Evolutionary conservation across 2,329 filamentous ascomycete species (phyloP).

Genomic region (Nigrospora osmanthi): DNA sequence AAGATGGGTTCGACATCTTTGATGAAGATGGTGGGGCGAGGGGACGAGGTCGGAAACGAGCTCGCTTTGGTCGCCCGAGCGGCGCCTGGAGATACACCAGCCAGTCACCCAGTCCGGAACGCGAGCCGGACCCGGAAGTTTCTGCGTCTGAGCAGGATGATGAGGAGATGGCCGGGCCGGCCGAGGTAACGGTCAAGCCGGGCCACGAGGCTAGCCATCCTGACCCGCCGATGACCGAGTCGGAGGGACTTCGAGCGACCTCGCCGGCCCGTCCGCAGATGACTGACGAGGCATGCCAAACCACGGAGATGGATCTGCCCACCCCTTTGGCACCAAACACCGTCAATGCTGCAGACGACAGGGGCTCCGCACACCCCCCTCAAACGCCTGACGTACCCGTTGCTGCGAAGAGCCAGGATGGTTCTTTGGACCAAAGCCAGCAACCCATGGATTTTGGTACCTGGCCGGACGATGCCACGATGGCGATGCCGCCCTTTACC

Average conservation of each 20-base stretch:
- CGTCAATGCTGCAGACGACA: neutral
- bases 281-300: slow-evolving; percentile 31
- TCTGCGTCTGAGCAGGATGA: slow-evolving; percentile 12
- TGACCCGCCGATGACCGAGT: too few species aligned
- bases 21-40: slow-evolving; percentile 58
- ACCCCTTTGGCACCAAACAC: neutral
- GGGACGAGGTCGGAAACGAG: slow-evolving; percentile 59
- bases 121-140: slow-evolving; percentile 21
- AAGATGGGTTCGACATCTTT: slow-evolving; percentile 59
- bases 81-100: slow-evolving; percentile 68
- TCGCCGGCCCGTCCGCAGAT: slow-evolving; percentile 16
- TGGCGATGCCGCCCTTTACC: too few species aligned
- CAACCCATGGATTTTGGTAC: neutral
- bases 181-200: neutral
- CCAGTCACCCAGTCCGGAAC: slow-evolving; percentile 63
- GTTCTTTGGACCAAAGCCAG: slow-evolving; percentile 2
- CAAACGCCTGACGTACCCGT: too few species aligned
- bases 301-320: slow-evolving; percentile 23
- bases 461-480: neutral
- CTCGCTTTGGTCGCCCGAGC: slow-evolving; percentile 59
- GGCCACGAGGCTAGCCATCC: too few species aligned
- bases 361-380: neutral
- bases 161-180: slow-evolving; percentile 2
- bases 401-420: neutral
- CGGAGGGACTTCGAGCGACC: slow-evolving; percentile 1